Base-by-base conservation (phyloP, 1,284 basidiomycete species). In the Malassezia nana region DNA sequence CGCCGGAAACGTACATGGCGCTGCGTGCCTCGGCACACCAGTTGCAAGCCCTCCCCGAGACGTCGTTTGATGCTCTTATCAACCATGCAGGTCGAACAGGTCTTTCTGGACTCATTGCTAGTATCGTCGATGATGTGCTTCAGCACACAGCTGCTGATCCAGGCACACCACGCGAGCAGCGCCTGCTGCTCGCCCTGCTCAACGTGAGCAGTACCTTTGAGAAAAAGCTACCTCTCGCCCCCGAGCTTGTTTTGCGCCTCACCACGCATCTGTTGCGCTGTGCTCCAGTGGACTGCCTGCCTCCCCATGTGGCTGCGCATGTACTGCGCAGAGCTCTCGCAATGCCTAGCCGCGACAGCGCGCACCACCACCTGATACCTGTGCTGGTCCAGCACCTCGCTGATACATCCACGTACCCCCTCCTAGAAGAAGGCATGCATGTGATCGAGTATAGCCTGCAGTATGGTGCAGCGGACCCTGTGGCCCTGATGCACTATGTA, bases 1-100 rank as follows among this genome's bases (percentile, higher is more conserved):
- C 54, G n/a, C 49, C 49, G 4, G 54, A 56, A 10, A 56, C 54
- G 28, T 56, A 56, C 38, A 26, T 56, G 25, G 54, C 54, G 25
- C 26, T 56, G 26, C 48, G 54, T 22, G 31, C 42, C 9, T 56
- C 54, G 8, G 30, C 29, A 15, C 30, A 46, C 32, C 48, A 56
- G 40, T 40, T 56, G 8, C 49, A 43, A 6, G 47, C 35, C 5
- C 39, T 56, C 10, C 54, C 54, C 13, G 54, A 33, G 20, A 28
- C 33, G 2, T 51, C 54, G 4, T 42, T 51, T 18, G 39, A 46
- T 7, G 28, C 49, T 2, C 25, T 56, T 0, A 56, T 51, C 1
- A n/a, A 31, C 16, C 43, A 51, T 7, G 33, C 48, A 13, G 54
- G 54, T 0, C 49, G 45, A 5, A 24, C 43, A 5, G 49, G 54